Conservation (phyloP, 2,329 filamentous ascomycete species). For the Thermoascus crustaceus region DNA sequence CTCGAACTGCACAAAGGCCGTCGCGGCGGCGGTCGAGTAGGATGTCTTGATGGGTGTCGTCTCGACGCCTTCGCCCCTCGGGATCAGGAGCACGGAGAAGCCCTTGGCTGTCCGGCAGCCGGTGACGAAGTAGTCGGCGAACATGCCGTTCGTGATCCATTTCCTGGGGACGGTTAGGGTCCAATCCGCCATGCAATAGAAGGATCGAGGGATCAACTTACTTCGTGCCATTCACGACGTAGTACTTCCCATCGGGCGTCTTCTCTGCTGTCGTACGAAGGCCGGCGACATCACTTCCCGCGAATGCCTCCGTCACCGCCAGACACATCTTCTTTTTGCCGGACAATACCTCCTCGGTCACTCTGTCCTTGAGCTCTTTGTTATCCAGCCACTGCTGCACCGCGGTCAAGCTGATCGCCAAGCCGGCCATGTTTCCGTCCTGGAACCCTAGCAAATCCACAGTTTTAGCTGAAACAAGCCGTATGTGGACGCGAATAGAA, state of each 20-base stretch:
- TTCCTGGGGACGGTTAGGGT: no score
- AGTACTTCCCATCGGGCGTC: slow-evolving; percentile 66
- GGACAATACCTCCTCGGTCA: slow-evolving; percentile 64
- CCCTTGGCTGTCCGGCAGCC: slow-evolving; percentile 70
- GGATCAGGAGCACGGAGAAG: slow-evolving; percentile 67
- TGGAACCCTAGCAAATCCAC: slow-evolving; percentile 51
- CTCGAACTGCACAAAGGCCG: slow-evolving; percentile 72
- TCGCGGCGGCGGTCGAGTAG: slow-evolving; percentile 72
- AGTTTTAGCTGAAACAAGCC: neutral
- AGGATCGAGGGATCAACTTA: no score
- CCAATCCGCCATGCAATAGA: no score
- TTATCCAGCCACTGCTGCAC: slow-evolving; percentile 71
- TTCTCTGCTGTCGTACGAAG: slow-evolving; percentile 71
- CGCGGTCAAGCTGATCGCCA: slow-evolving; percentile 74
- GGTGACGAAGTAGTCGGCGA: slow-evolving; percentile 74
- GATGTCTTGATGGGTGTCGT: slow-evolving; percentile 56
- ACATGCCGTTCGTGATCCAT: slow-evolving; percentile 78
- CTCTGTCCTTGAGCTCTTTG: slow-evolving; percentile 54
- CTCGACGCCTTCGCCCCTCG: slow-evolving; percentile 60
- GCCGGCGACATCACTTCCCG: slow-evolving; percentile 72
- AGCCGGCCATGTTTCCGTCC: slow-evolving; percentile 79
- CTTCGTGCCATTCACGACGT: slow-evolving; percentile 46
- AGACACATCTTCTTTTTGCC: slow-evolving; percentile 84
- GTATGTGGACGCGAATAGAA: no score
- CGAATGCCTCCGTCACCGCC: slow-evolving; percentile 82